A percentile compares a stretch with the other conserved stretches of the same genome.
phyloP scores from a whole-genome alignment of 2,329 filamentous ascomycete species.

The Plectosphaerella cucumerina region DNA sequence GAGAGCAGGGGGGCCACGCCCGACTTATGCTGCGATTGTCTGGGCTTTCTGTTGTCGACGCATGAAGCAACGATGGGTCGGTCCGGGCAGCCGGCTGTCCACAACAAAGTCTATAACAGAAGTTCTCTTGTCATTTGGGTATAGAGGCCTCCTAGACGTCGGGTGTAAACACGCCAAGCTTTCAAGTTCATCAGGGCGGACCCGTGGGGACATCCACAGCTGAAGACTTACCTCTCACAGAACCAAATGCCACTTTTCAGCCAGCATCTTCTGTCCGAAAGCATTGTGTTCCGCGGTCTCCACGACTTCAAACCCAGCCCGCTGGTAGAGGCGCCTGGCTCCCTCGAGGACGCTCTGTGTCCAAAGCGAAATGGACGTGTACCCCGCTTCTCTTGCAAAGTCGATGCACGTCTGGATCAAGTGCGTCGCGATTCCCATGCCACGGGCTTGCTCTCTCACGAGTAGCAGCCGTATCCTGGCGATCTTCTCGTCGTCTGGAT shows the following conservation, averaged over 20 bases:
- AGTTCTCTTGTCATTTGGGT: no score
- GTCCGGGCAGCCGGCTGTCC: no score
- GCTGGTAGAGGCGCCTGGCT: constrained; percentile 15
- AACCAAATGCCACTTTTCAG: constrained; percentile 10
- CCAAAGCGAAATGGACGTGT: constrained; percentile 10
- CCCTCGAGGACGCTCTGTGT: constrained; percentile 13
- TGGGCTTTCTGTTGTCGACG: no score
- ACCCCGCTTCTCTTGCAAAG: constrained; percentile 15
- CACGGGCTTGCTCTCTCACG: constrained; percentile 15
- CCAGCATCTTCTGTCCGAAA: not conserved
- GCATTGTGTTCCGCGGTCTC: constrained; percentile 1
- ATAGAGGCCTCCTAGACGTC: no score
- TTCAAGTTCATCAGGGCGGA: no score
- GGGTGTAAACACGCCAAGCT: no score
- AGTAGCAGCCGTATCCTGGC: constrained; percentile 20
- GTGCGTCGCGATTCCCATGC: constrained; percentile 12
- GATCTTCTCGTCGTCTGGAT: constrained; percentile 5
- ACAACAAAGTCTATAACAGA: no score
- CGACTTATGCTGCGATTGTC: no score
- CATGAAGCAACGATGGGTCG: no score
- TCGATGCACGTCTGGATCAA: constrained; percentile 13
- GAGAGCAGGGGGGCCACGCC: no score
- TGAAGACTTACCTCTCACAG: no score
- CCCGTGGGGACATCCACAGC: no score
- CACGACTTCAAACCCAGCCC: constrained; percentile 12